Conservation (phyloP, 2,329 filamentous ascomycete genomes). For the Exserohilum turcica region DNA sequence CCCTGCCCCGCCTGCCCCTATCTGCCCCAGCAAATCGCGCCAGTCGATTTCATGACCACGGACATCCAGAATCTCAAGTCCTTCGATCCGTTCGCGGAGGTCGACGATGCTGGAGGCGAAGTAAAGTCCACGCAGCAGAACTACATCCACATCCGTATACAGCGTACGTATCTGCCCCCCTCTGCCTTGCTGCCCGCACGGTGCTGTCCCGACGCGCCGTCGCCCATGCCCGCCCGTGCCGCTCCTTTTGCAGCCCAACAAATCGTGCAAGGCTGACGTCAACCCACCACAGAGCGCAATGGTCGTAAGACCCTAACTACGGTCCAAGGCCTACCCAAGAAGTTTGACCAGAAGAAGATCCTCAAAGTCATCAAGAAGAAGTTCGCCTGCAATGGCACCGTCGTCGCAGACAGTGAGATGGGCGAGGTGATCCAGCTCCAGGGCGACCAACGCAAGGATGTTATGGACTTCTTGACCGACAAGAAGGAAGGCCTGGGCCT, state of each 20-base stretch:
- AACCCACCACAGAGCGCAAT: constrained; percentile 81
- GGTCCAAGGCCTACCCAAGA: constrained; percentile 97
- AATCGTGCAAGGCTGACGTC: constrained; percentile 50
- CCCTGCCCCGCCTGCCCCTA: constrained; percentile 6
- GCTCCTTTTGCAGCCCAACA: constrained; percentile 1
- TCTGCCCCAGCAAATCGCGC: constrained; percentile 32
- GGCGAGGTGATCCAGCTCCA: constrained; percentile 99
- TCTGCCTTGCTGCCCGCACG: background rate
- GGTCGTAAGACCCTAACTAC: constrained; percentile 99
- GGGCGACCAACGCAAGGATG: constrained; percentile 98
- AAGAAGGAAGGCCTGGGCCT: constrained; percentile 93
- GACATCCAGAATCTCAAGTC: constrained; percentile 53
- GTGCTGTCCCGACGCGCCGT: background rate
- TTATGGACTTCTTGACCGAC: constrained; percentile 94
- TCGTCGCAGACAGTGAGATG: constrained; percentile 94
- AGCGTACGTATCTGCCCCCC: constrained; percentile 70
- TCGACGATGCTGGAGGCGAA: constrained; percentile 98
- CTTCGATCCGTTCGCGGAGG: constrained; percentile 98
- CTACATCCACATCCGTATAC: constrained; percentile 99
- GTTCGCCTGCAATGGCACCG: constrained; percentile 99
- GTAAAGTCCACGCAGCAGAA: constrained; percentile 87
- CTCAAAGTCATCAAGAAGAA: constrained; percentile 99
- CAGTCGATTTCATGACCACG: constrained; percentile 46
- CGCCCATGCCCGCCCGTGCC: background rate
- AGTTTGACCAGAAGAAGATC: constrained; percentile 99